Conservation (phyloP, 345 rosid species). For the Sonneratia caseolaris region DNA sequence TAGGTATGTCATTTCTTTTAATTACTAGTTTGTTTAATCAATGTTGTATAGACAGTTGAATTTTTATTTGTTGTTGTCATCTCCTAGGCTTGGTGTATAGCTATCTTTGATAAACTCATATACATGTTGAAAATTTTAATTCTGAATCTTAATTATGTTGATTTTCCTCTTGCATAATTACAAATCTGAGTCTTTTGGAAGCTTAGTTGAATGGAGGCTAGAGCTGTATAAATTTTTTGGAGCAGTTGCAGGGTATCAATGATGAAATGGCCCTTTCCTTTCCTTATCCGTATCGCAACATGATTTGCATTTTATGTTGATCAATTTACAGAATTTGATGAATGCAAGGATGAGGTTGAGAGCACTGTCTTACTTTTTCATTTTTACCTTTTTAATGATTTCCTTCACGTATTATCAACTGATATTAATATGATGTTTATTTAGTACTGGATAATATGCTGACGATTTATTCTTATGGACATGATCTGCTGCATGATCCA, state of each 20-base stretch:
- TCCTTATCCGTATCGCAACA: too few relatives aligned
- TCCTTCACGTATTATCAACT: too few relatives aligned
- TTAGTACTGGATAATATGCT: too few relatives aligned
- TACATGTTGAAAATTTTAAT: neutral
- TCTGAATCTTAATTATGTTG: neutral
- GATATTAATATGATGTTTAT: too few relatives aligned
- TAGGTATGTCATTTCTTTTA: constrained; percentile 38
- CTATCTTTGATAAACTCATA: neutral
- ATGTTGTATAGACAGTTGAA: neutral
- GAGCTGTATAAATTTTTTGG: neutral
- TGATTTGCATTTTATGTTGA: too few relatives aligned
- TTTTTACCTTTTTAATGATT: too few relatives aligned
- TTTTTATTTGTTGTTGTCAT: neutral
- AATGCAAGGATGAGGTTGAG: too few relatives aligned
- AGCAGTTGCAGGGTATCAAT: neutral
- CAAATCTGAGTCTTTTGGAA: neutral
- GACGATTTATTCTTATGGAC: too few relatives aligned
- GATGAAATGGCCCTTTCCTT: too few relatives aligned
- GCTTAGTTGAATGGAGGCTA: neutral
- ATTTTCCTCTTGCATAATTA: neutral
- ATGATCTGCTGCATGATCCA: too few relatives aligned
- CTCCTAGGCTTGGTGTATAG: neutral
- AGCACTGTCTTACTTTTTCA: too few relatives aligned
- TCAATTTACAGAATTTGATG: too few relatives aligned
- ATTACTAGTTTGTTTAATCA: neutral